A percentile compares a stretch with the other conserved stretches of the same genome.
These are phyloP conservation scores for Chaetomium sp. DNA, from an alignment of 2,329 filamentous ascomycete species.

Conservation along the genomic window DNA sequence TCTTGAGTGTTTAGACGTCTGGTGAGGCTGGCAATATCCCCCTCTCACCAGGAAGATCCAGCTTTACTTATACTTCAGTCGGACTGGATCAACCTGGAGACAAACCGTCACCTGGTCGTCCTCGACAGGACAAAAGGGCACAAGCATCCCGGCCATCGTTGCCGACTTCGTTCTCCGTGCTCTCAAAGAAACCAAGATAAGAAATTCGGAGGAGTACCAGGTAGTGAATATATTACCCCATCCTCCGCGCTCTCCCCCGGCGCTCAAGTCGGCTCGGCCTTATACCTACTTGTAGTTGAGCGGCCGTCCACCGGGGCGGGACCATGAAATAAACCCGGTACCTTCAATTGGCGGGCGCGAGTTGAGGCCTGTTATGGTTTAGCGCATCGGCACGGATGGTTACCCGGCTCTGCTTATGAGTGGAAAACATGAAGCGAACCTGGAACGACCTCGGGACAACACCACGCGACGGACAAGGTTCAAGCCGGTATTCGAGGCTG, in stretches of 20 bases:
- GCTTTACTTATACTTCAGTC: background rate
- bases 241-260: background rate
- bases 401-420: background rate
- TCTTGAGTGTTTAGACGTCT: background rate
- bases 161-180: background rate
- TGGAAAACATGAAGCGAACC: background rate
- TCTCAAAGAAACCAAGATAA: background rate
- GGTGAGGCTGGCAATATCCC: background rate
- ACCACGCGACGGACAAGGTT: background rate
- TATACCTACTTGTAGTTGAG: background rate
- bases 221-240: background rate
- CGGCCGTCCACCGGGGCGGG: background rate
- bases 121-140: background rate
- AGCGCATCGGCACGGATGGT: background rate
- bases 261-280: background rate
- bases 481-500: background rate
- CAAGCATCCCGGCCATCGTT: background rate
- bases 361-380: constrained; percentile 2
- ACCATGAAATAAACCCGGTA: background rate
- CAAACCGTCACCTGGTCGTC: background rate
- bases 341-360: constrained; percentile 9
- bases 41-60: background rate
- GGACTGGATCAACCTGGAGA: background rate
- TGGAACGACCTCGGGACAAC: background rate
- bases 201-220: background rate